Evolutionary conservation across 2,329 filamentous ascomycete species (phyloP), one percentile per base, ranked within the genome.

Genomic region (Colletotrichum ledebouriae): DNA sequence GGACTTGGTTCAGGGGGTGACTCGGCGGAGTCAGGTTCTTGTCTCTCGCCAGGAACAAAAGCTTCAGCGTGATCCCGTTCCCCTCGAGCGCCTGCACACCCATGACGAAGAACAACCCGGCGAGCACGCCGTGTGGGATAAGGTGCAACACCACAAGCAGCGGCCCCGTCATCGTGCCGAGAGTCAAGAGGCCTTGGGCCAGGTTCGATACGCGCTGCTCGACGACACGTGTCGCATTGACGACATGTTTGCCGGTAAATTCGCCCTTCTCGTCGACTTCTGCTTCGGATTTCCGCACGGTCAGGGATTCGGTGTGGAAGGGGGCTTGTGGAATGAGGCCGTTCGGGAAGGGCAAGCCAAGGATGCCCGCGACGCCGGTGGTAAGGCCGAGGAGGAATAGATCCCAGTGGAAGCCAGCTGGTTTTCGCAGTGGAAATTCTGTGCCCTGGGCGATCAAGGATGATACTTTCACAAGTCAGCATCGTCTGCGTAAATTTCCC

Each of bases 391-490:
- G 88, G 34, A 95, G 87, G 80, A 94, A 94, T 44, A 95, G 78
- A 73, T 95, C 92, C 92, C 92, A 95, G 79, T 95, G 92, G 75
- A 95, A 95, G 13, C 92, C 92, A 50, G 92, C 91, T 3, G 93
- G 92, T 75, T 95, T 95, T 22, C 87, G 86, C 11, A 95, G 87
- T 1, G 92, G 92, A 71, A 94, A 95, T 75, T 95, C 92, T 70
- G 91, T 94, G 57, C 92, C 93, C 76, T 95, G 92, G 11, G 92
- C 91, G 61, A 94, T 94, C 34, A 95, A 86, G 6, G 92, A 94
- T 0, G 92, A 94, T 2, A 94, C 92, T 92, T 69, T 49, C 7
- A 20, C n/a, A 0, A 37, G 52, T 9, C 33, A 41, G 52, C 10
- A 39, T 1, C 33, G 34, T 22, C 1, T 0, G 9, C 20, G 22